A percentile compares a stretch with the other conserved stretches of the same genome.
Conservation (phyloP, 768 basidiomycete genomes). For the Tremella fuciformis region DNA sequence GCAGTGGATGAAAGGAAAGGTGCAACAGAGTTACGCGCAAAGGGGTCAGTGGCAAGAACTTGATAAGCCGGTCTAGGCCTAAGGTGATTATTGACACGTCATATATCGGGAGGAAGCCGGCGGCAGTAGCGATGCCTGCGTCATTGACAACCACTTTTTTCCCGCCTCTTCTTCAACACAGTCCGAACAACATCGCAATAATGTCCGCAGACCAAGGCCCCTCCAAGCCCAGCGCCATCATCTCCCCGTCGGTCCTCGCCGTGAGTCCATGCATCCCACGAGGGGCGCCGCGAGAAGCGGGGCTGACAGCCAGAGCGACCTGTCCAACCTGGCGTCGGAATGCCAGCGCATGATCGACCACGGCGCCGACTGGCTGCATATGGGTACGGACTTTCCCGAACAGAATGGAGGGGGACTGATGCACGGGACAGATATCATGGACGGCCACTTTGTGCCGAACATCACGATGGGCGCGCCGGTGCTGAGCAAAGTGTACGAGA, state of each 20-base stretch:
- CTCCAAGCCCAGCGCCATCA: conserved; percentile 80
- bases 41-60: not conserved
- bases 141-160: not conserved
- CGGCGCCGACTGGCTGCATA: conserved; percentile 97
- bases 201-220: conserved; percentile 4
- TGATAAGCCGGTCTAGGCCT: not conserved
- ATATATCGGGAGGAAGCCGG: no score
- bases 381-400: conserved; percentile 62
- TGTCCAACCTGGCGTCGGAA: conserved; percentile 90
- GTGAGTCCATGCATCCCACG: conserved; percentile 27
- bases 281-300: not conserved
- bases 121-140: no score
- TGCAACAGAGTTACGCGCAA: not conserved
- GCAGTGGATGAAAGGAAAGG: not conserved
- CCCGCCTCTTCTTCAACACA: not conserved
- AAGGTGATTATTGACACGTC: no score
- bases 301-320: conserved; percentile 63
- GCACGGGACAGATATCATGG: not conserved
- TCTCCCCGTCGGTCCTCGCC: conserved; percentile 94
- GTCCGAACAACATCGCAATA: not conserved
- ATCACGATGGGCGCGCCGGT: conserved; percentile 97
- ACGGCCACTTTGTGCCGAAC: conserved; percentile 94
- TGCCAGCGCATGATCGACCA: conserved; percentile 91
- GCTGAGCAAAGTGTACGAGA: conserved; percentile 76
- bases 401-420: not conserved